These are phyloP conservation scores for Leishmania turanica DNA, from an alignment of 208 protist species.

Conservation along the genomic window DNA sequence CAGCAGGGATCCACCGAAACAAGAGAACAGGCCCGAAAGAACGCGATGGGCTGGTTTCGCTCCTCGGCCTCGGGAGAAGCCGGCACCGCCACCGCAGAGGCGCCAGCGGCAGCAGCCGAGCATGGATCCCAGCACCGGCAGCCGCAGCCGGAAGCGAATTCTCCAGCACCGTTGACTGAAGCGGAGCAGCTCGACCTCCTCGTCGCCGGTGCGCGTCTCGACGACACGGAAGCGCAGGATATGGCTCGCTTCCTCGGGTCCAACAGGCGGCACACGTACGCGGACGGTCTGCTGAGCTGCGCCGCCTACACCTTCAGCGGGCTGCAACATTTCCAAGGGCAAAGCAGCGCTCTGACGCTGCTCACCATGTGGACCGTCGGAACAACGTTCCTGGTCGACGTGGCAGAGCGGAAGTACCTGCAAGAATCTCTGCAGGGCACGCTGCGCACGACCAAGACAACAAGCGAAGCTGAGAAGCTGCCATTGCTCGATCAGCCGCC, in stretches of 20 bases:
- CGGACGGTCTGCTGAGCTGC: slow-evolving; percentile 48
- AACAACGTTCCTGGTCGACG: slow-evolving; percentile 71
- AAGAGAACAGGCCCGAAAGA: background rate
- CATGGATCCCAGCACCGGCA: slow-evolving; percentile 1
- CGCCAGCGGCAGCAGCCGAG: background rate
- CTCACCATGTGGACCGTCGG: slow-evolving; percentile 80
- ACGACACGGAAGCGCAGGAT: slow-evolving; percentile 31
- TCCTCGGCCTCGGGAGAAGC: slow-evolving; percentile 1
- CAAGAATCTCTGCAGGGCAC: slow-evolving; percentile 30
- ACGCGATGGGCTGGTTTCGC: slow-evolving; percentile 12
- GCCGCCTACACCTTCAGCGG: slow-evolving; percentile 72
- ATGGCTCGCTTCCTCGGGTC: slow-evolving; percentile 40
- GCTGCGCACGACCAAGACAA: background rate
- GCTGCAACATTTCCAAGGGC: slow-evolving; percentile 69
- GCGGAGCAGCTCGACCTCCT: slow-evolving; percentile 52
- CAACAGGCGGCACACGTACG: slow-evolving; percentile 63
- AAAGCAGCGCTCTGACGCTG: slow-evolving; percentile 69
- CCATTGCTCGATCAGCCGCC: background rate
- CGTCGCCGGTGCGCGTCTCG: slow-evolving; percentile 44
- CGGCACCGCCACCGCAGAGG: background rate
- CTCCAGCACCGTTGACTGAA: slow-evolving; percentile 17
- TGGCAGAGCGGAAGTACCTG: slow-evolving; percentile 55
- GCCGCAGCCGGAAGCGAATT: background rate
- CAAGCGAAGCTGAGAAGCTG: background rate
- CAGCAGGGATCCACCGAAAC: background rate